phyloP scores from a whole-genome alignment of 2,329 filamentous ascomycete genomes.

The Arachnomyces sp. region DNA sequence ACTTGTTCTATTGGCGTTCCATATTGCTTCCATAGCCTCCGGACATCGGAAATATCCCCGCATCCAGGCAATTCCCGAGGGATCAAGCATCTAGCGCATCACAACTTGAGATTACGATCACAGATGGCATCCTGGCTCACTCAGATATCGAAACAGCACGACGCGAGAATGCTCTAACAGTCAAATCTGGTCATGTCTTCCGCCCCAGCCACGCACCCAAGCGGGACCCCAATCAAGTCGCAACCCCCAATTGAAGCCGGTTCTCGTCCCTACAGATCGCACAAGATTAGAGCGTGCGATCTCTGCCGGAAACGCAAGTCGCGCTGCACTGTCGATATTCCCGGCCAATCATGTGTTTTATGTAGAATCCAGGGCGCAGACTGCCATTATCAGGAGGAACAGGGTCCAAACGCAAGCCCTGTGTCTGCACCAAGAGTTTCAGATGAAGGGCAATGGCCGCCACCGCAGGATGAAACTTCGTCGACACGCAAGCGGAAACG shows the following conservation, averaged over 20 bases:
- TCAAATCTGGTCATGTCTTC: not conserved
- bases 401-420: constrained; percentile 17
- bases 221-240: constrained; percentile 14
- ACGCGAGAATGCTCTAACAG: no score
- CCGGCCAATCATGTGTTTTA: constrained; percentile 46
- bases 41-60: no score
- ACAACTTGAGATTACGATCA: no score
- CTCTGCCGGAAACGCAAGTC: constrained; percentile 54
- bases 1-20: no score
- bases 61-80: no score
- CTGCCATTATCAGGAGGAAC: constrained; percentile 46
- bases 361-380: constrained; percentile 52
- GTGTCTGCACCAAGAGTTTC: constrained; percentile 18
- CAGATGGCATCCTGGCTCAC: no score
- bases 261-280: constrained; percentile 52
- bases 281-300: constrained; percentile 53
- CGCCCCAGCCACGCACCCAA: no score
- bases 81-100: no score
- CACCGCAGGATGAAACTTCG: constrained; percentile 19
- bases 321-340: constrained; percentile 50
- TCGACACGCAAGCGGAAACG: constrained; percentile 28
- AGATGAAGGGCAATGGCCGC: constrained; percentile 23
- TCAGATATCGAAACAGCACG: no score
- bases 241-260: constrained; percentile 32
- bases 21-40: no score